Percentiles rank a stretch among this genome's conserved stretches.
These are phyloP conservation scores for Fusarium vanettenii DNA, from an alignment of 2,329 filamentous ascomycete species.

Conservation along the genomic window DNA sequence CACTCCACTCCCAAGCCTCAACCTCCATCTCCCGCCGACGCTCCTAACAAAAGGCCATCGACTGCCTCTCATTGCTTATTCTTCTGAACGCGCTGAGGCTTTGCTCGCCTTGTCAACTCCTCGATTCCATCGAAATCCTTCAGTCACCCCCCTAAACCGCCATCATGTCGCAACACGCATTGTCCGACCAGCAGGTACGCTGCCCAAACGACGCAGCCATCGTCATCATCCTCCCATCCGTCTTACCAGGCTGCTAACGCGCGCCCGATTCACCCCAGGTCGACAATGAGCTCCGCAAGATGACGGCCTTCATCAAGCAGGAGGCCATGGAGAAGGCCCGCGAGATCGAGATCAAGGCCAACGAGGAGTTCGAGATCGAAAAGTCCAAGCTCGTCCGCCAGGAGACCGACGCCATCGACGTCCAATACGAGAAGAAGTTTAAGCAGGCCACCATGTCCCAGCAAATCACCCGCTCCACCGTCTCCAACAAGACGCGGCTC, in stretches of 20 bases:
- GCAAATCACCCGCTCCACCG: conserved; percentile 96
- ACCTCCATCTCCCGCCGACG: conserved; percentile 35
- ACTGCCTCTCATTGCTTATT: conserved; percentile 23
- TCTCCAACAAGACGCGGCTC: conserved; percentile 95
- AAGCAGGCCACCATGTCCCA: conserved; percentile 98
- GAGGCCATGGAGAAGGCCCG: conserved; percentile 96
- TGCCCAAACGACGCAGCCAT: conserved; percentile 33
- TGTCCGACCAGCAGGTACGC: conserved; percentile 95
- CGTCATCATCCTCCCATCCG: conserved; percentile 24
- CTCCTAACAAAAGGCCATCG: conserved; percentile 38
- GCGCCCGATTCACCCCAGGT: conserved; percentile 69
- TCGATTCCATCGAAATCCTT: conserved; percentile 19
- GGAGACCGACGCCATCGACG: conserved; percentile 93
- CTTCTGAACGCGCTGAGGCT: conserved; percentile 7
- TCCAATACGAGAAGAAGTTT: conserved; percentile 97
- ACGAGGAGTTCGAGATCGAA: conserved; percentile 98
- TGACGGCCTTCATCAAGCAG: conserved; percentile 99
- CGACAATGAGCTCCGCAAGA: conserved; percentile 98
- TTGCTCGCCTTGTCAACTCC: background rate
- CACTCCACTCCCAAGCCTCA: conserved; percentile 31
- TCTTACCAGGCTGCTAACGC: conserved; percentile 31
- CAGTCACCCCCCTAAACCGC: conserved; percentile 32
- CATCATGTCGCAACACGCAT: conserved; percentile 94
- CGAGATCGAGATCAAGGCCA: conserved; percentile 98
- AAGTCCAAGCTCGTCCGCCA: conserved; percentile 98